Conservation (phyloP, 495 filamentous ascomycete species). For the Hypoxylon lenormandii region DNA sequence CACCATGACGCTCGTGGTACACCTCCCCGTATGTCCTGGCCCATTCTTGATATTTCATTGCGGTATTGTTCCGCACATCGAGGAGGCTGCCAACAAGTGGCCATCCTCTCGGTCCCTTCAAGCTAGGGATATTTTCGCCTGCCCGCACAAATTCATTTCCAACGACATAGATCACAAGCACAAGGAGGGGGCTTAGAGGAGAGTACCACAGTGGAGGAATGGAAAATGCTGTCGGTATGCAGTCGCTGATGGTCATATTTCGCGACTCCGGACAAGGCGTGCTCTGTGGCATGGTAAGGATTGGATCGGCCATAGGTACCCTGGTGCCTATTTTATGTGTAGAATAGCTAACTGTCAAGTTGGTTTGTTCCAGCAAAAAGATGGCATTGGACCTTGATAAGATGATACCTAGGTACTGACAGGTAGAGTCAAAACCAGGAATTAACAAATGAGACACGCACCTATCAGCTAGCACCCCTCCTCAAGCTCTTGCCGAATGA, state of each 20-base stretch:
- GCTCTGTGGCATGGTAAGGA: background rate
- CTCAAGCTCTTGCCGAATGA: too few species aligned
- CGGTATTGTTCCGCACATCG: conserved; percentile 68
- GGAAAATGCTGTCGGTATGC: background rate
- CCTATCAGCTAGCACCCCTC: too few species aligned
- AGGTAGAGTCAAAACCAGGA: too few species aligned
- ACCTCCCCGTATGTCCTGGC: conserved; percentile 67
- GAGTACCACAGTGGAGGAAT: background rate
- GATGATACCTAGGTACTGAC: too few species aligned
- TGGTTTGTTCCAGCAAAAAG: too few species aligned
- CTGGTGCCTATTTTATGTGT: background rate
- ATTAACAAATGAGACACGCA: too few species aligned
- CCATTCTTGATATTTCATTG: conserved; percentile 70
- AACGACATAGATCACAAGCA: conserved; percentile 55
- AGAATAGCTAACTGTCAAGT: background rate
- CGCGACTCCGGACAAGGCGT: background rate
- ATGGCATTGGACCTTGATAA: too few species aligned
- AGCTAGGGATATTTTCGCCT: conserved; percentile 60
- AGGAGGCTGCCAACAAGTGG: conserved; percentile 71
- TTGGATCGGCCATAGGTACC: background rate
- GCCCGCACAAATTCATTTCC: conserved; percentile 64
- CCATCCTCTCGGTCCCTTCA: conserved; percentile 67
- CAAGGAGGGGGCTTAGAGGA: background rate
- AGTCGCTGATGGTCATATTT: background rate
- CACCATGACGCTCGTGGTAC: conserved; percentile 69